Evolutionary conservation across 208 protist genomes (phyloP), one percentile per base, ranked within the genome.

Genomic region (Trypanosoma cruzi): DNA sequence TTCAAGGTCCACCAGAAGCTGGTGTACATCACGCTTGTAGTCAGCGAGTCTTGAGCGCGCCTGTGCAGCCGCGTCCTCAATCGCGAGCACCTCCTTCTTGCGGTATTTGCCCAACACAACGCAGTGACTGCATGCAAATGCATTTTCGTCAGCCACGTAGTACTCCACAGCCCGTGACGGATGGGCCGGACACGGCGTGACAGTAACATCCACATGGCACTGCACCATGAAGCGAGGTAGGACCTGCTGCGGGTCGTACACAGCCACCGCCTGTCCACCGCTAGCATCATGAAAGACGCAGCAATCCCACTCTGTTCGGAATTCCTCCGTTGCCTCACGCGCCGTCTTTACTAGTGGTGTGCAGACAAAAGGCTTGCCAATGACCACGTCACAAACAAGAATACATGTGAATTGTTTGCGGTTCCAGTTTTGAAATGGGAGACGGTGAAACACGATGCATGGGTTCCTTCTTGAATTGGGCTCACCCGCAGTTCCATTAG

Each of bases 51-150:
- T 55, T 2, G 69, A 46, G 2, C 88, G 88, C 7, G 85, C 88
- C 34, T 79, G 75, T 42, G 73, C 75, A 24, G 83, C 82, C 18
- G 85, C 88, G 54, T 90, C 88, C 4, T 87, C 83, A 36, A 91
- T 64, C 14, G 88, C 49, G 1, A 86, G 62, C 14, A 88, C 84
- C 55, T 86, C 79, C 22, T 70, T 64, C 0, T 85, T 83, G 24
- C 76, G 77, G 77, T 82, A 85, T 22, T 76, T 71, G 0, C 88
- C 88, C 10, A 90, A 31, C 20, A 90, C 84, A 5, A 88, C 89
- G 57, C 89, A 94, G 20, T 73, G 79, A 59, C 84, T 89, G 77
- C 89, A 94, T 28, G 77, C 89, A 68, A 94, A 90, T 5, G 66
- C 73, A 44, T 86, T 69, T 34, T 46, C 71, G 22, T 83, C 77